Evolutionary conservation across 495 filamentous ascomycete species (phyloP), one percentile per base, ranked within the genome.

Genomic region (Neurospora tetrasperma): DNA sequence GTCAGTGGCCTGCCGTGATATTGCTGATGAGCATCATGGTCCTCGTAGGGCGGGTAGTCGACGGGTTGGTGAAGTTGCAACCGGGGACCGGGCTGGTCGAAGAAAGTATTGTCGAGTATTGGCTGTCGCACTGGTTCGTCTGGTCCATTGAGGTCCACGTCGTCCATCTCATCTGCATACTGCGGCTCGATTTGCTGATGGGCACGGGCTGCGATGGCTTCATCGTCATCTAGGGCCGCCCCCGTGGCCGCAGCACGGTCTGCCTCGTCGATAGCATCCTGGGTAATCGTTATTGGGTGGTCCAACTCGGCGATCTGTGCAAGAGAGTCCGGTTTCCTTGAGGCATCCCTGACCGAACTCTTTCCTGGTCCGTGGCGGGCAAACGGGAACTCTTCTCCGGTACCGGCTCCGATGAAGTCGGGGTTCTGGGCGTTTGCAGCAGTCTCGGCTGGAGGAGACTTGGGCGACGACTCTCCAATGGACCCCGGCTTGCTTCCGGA

Each of bases 401-500:
- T 78, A 5, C 80, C 76, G 8, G 78, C 73, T 9, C 79, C 76
- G 0, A 76, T 70, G 9, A 66, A 38, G 7, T 27, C 66, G 3
- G 42, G 66, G 10, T 70, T 48, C 2, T 74, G 72, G n/a, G 70
- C 20, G 20, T 18, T 62, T 31, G 54, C 2, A 18, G 54, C 2
- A 18, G 10, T 16, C 54, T 35, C 46, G 0, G 12, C 46, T 5
- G 46, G 46, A 23, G 46, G 46, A 23, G 46, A 54, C 46, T 27
- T 71, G 20, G 73, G 40, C 14, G 74, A 62, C 20, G 74, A 72
- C 31, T 71, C 41, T 23, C 72, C 75, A 27, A 27, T 85, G 81
- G 78, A 78, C 42, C 76, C 75, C 69, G 83, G 79, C 75, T 87
- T 85, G 69, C 89, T 91, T 20, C 83, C 83, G 7, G 91, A 91